phyloP scores from a whole-genome alignment of 441 rosid genomes.

The Iberis amara region DNA sequence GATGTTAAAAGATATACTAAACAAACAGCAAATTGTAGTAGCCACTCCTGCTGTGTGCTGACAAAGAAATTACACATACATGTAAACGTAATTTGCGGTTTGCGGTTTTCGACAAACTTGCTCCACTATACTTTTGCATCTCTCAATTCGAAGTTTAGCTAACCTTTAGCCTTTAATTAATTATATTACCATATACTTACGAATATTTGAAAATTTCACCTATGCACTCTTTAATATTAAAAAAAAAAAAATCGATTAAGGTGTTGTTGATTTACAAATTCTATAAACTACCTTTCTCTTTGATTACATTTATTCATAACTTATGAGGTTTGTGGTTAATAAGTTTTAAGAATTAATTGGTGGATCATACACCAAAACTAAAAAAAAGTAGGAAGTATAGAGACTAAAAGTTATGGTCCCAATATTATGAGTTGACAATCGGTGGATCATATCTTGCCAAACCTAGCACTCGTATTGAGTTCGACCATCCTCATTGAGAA shows the following conservation, averaged over 20 bases:
- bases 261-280: no score
- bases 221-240: not conserved
- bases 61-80: not conserved
- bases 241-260: no score
- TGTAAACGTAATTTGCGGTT: conserved; percentile 15
- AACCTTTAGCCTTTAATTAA: not conserved
- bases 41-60: not conserved
- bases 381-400: not conserved
- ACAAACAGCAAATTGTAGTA: not conserved
- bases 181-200: not conserved
- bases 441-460: conserved; percentile 19
- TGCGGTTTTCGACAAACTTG: conserved; percentile 20
- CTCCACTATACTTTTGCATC: conserved; percentile 16
- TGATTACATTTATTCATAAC: no score
- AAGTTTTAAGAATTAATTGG: no score
- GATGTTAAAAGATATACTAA: not conserved
- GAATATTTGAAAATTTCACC: not conserved
- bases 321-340: no score
- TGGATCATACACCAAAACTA: no score
- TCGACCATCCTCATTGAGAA: conserved; percentile 15
- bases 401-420: conserved; percentile 13
- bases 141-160: conserved; percentile 9
- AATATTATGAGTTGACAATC: not conserved
- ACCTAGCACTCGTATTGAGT: conserved; percentile 1
- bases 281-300: no score